Percentiles rank a stretch among this genome's conserved stretches.
Conservation (phyloP, 805 yeast genomes). For the Danielia reshetovae region DNA sequence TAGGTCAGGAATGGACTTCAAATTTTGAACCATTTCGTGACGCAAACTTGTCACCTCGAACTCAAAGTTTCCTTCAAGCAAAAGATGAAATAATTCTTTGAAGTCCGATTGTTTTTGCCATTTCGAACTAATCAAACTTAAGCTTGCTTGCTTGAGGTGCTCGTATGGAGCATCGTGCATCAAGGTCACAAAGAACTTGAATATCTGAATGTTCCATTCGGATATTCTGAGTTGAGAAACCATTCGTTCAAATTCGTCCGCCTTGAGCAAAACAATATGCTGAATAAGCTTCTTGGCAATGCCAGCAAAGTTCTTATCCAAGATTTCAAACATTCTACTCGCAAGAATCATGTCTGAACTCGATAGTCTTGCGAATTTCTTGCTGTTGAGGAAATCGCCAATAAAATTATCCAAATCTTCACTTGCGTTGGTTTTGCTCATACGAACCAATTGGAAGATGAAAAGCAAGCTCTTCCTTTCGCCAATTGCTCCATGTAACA, state of each 20-base stretch:
- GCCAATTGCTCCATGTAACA: constrained; percentile 16
- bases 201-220: constrained; percentile 28
- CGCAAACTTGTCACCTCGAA: constrained; percentile 21
- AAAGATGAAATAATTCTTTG: constrained; percentile 18
- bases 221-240: constrained; percentile 18
- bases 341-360: constrained; percentile 17
- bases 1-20: no score
- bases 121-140: constrained; percentile 17
- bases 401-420: constrained; percentile 14
- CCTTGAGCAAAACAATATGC: constrained; percentile 25
- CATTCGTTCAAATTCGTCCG: constrained; percentile 22
- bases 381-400: constrained; percentile 16
- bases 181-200: constrained; percentile 29
- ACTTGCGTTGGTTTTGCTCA: constrained; percentile 6
- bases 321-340: constrained; percentile 19
- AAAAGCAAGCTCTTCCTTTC: constrained; percentile 18
- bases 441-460: constrained; percentile 14
- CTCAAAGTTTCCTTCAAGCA: constrained; percentile 24
- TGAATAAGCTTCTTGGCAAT: constrained; percentile 35
- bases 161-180: constrained; percentile 34
- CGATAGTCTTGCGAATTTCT: constrained; percentile 15
- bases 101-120: constrained; percentile 17
- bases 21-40: constrained; percentile 13
- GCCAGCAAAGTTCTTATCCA: constrained; percentile 18
- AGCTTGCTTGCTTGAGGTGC: constrained; percentile 23